These are phyloP conservation scores for Chalaropsis ovoidea DNA, from an alignment of 2,329 filamentous ascomycete species.

Conservation along the genomic window DNA sequence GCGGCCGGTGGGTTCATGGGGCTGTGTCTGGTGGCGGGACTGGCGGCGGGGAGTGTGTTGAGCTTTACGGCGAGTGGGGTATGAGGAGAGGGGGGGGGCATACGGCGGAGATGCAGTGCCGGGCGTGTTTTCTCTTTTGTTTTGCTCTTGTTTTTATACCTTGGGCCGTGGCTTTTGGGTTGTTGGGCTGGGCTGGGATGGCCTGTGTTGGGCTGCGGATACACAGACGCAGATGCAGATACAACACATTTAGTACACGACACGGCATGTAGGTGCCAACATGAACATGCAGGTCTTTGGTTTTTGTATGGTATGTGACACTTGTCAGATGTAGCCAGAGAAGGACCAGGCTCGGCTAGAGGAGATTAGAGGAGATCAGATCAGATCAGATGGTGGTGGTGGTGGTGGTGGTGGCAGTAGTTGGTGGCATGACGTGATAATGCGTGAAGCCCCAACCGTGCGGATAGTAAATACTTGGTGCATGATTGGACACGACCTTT, in stretches of 20 bases:
- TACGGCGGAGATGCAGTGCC: not conserved
- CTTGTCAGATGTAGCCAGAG: no score
- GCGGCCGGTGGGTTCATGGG: slow-evolving; percentile 92
- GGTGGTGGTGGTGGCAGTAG: no score
- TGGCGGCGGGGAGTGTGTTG: slow-evolving; percentile 75
- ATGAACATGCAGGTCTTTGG: no score
- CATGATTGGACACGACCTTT: not conserved
- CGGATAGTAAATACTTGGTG: not conserved
- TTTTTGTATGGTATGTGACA: no score
- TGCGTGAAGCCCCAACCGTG: no score
- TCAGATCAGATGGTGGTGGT: not conserved
- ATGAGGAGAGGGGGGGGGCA: slow-evolving; percentile 28
- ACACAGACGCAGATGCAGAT: no score
- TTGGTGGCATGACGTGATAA: no score
- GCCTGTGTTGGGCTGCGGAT: no score
- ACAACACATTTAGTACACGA: no score
- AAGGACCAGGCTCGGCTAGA: not conserved
- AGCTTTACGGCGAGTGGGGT: slow-evolving; percentile 64
- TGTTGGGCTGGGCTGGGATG: no score
- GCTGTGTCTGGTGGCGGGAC: slow-evolving; percentile 71
- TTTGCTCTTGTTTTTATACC: not conserved
- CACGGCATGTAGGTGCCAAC: no score
- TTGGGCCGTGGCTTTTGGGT: no score
- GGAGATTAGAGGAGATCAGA: not conserved
- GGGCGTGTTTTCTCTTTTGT: not conserved